Conservation (phyloP, 495 filamentous ascomycete genomes). For the Terfezia claveryi region DNA sequence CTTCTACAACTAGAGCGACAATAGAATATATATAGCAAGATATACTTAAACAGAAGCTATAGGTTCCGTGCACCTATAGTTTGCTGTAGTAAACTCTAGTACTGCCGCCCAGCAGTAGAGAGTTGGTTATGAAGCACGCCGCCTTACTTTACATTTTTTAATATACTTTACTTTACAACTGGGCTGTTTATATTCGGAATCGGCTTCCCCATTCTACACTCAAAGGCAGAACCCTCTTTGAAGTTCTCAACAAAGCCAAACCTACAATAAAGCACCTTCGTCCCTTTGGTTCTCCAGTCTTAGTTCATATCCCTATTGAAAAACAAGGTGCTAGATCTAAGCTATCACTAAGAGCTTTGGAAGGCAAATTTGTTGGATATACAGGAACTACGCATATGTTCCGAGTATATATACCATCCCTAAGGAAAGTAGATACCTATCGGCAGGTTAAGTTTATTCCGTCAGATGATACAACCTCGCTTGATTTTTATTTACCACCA, state of each 20-base stretch:
- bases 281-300: not conserved
- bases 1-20: no score
- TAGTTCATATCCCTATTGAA: conserved; percentile 1
- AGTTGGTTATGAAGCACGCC: no score
- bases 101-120: no score
- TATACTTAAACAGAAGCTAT: no score
- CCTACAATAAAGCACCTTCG: not conserved
- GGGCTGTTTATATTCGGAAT: not conserved
- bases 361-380: conserved; percentile 1
- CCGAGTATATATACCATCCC: not conserved
- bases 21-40: no score
- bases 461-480: not conserved
- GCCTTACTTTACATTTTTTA: no score
- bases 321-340: not conserved
- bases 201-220: not conserved
- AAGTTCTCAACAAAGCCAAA: not conserved
- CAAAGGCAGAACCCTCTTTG: not conserved
- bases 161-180: no score
- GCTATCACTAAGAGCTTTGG: not conserved
- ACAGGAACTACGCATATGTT: not conserved
- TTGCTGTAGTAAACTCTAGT: no score
- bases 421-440: not conserved
- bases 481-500: not conserved
- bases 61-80: no score
- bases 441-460: not conserved